These are phyloP conservation scores for Crithidia expoeki DNA, from an alignment of 208 protist species.

Conservation along the genomic window DNA sequence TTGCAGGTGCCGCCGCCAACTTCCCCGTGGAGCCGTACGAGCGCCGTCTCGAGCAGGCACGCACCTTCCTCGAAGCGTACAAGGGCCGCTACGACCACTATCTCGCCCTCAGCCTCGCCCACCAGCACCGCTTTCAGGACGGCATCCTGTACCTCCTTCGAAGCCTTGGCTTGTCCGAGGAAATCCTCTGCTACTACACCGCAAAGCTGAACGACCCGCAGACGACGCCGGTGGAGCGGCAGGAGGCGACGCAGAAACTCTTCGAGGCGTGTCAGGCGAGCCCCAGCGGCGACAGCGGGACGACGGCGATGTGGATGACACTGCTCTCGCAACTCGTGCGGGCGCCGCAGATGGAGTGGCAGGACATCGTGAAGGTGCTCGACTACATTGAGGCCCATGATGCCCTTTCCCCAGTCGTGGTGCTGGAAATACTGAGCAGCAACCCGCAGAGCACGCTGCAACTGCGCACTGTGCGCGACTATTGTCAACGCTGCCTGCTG, in stretches of 20 bases:
- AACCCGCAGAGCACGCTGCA: slow-evolving; percentile 43
- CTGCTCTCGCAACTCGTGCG: slow-evolving; percentile 88
- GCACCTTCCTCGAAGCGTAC: slow-evolving; percentile 62
- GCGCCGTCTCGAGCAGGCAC: slow-evolving; percentile 55
- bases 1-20: slow-evolving; percentile 4
- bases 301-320: slow-evolving; percentile 87
- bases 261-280: slow-evolving; percentile 60
- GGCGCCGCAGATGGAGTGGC: slow-evolving; percentile 32
- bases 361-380: slow-evolving; percentile 60
- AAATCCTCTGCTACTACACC: slow-evolving; percentile 93
- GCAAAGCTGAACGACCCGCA: slow-evolving; percentile 64
- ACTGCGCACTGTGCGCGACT: slow-evolving; percentile 87
- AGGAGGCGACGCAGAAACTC: slow-evolving; percentile 45
- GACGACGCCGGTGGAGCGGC: slow-evolving; percentile 23
- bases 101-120: slow-evolving; percentile 88
- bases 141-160: slow-evolving; percentile 93
- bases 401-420: slow-evolving; percentile 90
- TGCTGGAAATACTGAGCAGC: slow-evolving; percentile 88
- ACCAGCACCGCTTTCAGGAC: slow-evolving; percentile 88
- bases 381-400: slow-evolving; percentile 86
- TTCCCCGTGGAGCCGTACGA: slow-evolving; percentile 56
- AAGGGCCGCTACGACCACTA: slow-evolving; percentile 88
- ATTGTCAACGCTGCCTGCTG: slow-evolving; percentile 70
- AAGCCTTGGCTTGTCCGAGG: slow-evolving; percentile 67
- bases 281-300: slow-evolving; percentile 8